Percentiles rank a stretch among this genome's conserved stretches.
These are phyloP conservation scores for Cyberlindnera misumaiensis DNA, from an alignment of 805 yeast genomes.

Conservation along the genomic window DNA sequence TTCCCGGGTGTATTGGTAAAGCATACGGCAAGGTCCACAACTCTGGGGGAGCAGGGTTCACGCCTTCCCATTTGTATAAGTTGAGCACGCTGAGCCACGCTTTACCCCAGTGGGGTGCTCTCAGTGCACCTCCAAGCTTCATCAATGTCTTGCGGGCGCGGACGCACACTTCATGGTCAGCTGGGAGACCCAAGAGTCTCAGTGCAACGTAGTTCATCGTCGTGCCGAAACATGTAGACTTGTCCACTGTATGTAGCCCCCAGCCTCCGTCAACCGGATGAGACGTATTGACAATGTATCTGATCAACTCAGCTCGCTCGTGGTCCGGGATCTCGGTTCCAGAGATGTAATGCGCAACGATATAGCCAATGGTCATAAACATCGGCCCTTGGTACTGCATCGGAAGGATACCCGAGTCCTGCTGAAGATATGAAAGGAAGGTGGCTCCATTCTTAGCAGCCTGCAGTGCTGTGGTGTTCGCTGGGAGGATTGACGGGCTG, in stretches of 20 bases:
- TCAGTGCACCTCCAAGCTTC: constrained; percentile 82
- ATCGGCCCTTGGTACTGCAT: constrained; percentile 95
- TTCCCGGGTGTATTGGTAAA: constrained; percentile 84
- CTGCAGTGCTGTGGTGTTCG: constrained; percentile 38
- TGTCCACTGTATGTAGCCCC: constrained; percentile 93
- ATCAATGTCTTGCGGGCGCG: constrained; percentile 69
- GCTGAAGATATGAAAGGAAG: constrained; percentile 62
- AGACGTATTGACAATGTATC: constrained; percentile 85
- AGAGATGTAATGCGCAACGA: constrained; percentile 66
- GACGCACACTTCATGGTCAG: constrained; percentile 68
- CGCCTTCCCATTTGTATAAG: constrained; percentile 91
- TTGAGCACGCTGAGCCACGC: constrained; percentile 79
- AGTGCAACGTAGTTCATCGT: constrained; percentile 77
- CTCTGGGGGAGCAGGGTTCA: constrained; percentile 97
- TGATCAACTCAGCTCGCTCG: constrained; percentile 59
- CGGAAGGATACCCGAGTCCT: constrained; percentile 75
- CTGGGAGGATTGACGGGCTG: constrained; percentile 31
- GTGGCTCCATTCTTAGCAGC: constrained; percentile 71
- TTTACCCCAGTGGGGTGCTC: constrained; percentile 97
- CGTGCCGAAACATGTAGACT: constrained; percentile 94
- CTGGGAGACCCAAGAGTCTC: constrained; percentile 69
- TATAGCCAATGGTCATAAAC: constrained; percentile 91
- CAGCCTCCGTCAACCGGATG: constrained; percentile 99
- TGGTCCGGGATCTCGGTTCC: constrained; percentile 62
- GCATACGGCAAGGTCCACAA: constrained; percentile 80